These are phyloP conservation scores for Centrapalus pauciflorus DNA, from an alignment of 129 eudicot genomes.

Conservation along the genomic window DNA sequence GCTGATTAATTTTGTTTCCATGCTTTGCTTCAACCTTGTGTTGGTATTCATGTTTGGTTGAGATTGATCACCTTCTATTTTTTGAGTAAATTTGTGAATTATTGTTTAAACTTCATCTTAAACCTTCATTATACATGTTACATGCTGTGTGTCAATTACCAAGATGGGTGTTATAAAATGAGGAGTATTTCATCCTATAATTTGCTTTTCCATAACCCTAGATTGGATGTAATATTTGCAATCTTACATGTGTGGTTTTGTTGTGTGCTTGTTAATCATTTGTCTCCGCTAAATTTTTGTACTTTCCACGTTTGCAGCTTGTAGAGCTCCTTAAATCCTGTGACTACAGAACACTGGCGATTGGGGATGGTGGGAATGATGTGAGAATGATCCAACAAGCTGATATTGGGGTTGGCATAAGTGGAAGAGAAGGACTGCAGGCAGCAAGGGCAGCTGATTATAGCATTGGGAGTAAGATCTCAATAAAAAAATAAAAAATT, in stretches of 20 bases:
- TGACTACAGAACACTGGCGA: slow-evolving; percentile 91
- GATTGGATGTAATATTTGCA: background rate
- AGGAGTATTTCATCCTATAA: background rate
- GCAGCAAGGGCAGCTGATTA: slow-evolving; percentile 99
- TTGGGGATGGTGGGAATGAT: slow-evolving; percentile 99
- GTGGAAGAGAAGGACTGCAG: slow-evolving; percentile 98
- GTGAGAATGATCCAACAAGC: slow-evolving; percentile 99
- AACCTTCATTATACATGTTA: background rate
- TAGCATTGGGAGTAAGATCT: slow-evolving; percentile 88
- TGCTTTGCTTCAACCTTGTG: background rate
- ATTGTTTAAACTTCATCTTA: background rate
- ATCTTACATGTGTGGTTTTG: background rate
- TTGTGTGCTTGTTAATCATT: background rate
- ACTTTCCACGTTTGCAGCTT: slow-evolving; percentile 65
- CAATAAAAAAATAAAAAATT: too few relatives aligned
- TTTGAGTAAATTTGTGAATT: too few relatives aligned
- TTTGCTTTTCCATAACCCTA: background rate
- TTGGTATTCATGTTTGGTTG: background rate
- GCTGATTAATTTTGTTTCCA: background rate
- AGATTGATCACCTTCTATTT: background rate
- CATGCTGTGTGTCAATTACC: background rate
- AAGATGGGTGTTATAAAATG: background rate
- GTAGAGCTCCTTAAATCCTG: slow-evolving; percentile 87
- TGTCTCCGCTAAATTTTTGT: slow-evolving; percentile 1
- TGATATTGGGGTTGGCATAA: slow-evolving; percentile 98